Base-by-base conservation (phyloP, 2,329 filamentous ascomycete species). In the Pseudocercospora pini-densiflorae region DNA sequence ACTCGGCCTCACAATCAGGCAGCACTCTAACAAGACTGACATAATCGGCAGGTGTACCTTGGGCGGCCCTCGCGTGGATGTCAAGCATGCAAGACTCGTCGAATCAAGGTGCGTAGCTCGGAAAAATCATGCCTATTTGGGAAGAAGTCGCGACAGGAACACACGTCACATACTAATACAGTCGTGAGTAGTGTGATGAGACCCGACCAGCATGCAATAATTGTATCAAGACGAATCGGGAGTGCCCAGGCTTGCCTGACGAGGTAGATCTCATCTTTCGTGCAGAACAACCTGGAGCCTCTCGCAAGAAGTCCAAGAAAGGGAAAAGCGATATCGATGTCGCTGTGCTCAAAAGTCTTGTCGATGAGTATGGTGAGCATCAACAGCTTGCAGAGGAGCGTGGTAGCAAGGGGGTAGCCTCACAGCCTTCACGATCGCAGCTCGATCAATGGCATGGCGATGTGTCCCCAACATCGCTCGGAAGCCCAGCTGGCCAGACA, bases 241-340 rank as follows among this genome's bases (percentile, higher is more conserved):
- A 49, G n/a, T 68, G 66, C 49, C 66, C 66, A 27, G 66, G 66
- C 9, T 23, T 68, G 21, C 66, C 66, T n/a, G 10, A 65, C 3
- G 66, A 68, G 31, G 57, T 62, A 19, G 66, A 68, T 43, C 47
- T 68, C n/a, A 68, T 68, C 57, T 68, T 68, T 31, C 62, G 66
- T 9, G 51, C 59, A n/a, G 66, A 65, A 53, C 43, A 57, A 7
- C 66, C 60, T 24, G 63, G 63, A 23, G 16, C 40, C 16, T 49
- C 47, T 33, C 40, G 57, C 29, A 63, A 57, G 27, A 36, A 54
- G 16, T 63, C 62, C 55, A 59, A 45, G 16, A 24, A 45, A 24
- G 59, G 29, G 19, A 54, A 47, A n/a, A 60, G 59, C 47, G 59
- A 59, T 21, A 54, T 47, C 5, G 62, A 63, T 5, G 43, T 59